Evolutionary conservation across 2,329 filamentous ascomycete species (phyloP).

Genomic region (Cladophialophora chaetospira): DNA sequence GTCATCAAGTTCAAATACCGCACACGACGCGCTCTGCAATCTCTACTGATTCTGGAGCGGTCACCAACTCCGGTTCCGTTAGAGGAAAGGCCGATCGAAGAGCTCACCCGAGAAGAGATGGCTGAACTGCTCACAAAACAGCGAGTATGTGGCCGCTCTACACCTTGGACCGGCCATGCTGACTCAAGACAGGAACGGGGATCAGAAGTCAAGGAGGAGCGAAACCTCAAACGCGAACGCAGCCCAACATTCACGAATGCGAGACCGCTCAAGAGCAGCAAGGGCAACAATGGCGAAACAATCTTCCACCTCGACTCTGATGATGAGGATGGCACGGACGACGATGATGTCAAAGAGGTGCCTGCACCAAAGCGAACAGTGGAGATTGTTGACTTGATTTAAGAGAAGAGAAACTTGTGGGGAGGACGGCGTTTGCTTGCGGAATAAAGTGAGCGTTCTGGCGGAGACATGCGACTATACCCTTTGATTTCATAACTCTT

Average conservation of each 20-base stretch:
- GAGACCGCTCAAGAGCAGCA: conserved; percentile 16
- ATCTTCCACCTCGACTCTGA: conserved; percentile 21
- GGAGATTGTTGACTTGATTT: neutral
- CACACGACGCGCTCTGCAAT: conserved; percentile 35
- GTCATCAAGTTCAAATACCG: conserved; percentile 37
- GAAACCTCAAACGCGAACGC: conserved; percentile 12
- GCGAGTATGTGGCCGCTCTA: conserved; percentile 17
- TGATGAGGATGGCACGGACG: neutral
- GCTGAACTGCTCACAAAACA: conserved; percentile 31
- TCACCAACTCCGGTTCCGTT: conserved; percentile 35
- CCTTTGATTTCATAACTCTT: neutral
- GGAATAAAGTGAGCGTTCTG: neutral
- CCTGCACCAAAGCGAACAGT: neutral
- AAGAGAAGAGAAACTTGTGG: neutral
- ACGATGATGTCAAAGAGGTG: neutral
- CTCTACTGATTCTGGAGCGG: conserved; percentile 36
- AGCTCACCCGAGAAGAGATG: conserved; percentile 33
- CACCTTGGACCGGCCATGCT: neutral
- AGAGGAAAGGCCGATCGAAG: conserved; percentile 32
- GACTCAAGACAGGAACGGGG: conserved; percentile 7
- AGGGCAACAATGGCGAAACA: conserved; percentile 14
- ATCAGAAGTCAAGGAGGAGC: neutral
- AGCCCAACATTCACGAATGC: neutral
- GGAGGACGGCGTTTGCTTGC: neutral
- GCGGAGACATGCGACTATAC: neutral